Evolutionary conservation across 495 filamentous ascomycete genomes (phyloP), one percentile per base, ranked within the genome.

Genomic region (Hypoxylon intermedium): DNA sequence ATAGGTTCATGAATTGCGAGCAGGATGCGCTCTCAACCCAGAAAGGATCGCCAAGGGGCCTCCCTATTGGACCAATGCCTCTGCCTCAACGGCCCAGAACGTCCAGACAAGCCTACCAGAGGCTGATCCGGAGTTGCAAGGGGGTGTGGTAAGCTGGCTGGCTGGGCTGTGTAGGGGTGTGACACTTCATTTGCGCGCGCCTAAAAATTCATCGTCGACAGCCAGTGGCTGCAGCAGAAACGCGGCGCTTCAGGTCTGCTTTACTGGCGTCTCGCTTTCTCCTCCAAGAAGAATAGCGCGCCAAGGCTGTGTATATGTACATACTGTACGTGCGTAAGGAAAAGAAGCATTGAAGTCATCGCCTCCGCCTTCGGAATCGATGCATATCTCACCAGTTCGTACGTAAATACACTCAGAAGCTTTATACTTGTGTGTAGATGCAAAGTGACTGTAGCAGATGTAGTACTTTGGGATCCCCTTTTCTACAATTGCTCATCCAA

Each of bases 191-290:
- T 61, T 49, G 50, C 51, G 58, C 50, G 58, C 58, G 58, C 58
- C 12, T 61, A 61, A 50, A 28, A 43, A 28, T 15, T 44, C 30
- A 28, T 38, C 13, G 9, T 41, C 5, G 26, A 41, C 36, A 19
- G n/a, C 46, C 37, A 50, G 31, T 59, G 47, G 46, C 38, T 50
- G 43, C 37, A 26, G 42, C 31, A 42, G 33, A 13, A 42, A 42
- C 40, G 6, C 2, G 16, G 40, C 40, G 40, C 40, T 42, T 42
- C 40, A 13, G 40, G 20, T 24, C 40, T 19, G 45, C 16, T 37
- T 43, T 58, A 19, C 9, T 38, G 55, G 55, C 55, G 55, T 59
- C 55, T 59, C 55, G 55, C 55, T 59, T 45, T 59, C 28, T 28
- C 13, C 26, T 43, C 11, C 12, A 43, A 46, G 9, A 19, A 41